These are phyloP conservation scores for Ustilago shanxiensis DNA, from an alignment of 1,284 basidiomycete genomes.

Conservation along the genomic window DNA sequence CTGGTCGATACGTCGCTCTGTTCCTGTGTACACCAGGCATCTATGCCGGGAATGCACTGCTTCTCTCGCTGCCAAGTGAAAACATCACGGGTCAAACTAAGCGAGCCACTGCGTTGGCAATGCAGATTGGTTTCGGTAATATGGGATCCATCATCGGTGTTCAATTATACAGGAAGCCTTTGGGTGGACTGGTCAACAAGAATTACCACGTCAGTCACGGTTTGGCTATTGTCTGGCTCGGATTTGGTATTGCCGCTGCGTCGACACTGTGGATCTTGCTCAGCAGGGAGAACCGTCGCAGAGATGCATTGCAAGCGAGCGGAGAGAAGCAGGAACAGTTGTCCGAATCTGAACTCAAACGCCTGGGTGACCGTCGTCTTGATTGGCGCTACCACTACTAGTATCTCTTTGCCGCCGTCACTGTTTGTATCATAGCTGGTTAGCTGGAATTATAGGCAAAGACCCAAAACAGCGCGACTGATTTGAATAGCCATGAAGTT, in stretches of 20 bases:
- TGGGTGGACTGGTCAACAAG: slow-evolving; percentile 70
- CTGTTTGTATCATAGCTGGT: too few relatives aligned
- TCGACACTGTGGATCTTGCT: slow-evolving; percentile 74
- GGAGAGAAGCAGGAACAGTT: slow-evolving; percentile 3
- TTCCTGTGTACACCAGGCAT: slow-evolving; percentile 77
- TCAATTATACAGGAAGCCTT: slow-evolving; percentile 75
- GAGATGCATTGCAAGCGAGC: slow-evolving; percentile 20
- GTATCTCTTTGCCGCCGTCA: neutral
- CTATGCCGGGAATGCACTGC: slow-evolving; percentile 76
- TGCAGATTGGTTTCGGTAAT: slow-evolving; percentile 79
- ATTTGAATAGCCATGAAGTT: too few relatives aligned
- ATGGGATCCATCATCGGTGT: slow-evolving; percentile 76
- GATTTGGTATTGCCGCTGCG: slow-evolving; percentile 73
- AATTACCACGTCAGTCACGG: slow-evolving; percentile 76
- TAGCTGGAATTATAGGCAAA: neutral
- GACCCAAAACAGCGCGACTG: too few relatives aligned
- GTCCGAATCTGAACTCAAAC: slow-evolving; percentile 20
- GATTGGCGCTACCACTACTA: slow-evolving; percentile 44
- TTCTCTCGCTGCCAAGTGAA: slow-evolving; percentile 75
- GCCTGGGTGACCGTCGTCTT: slow-evolving; percentile 32
- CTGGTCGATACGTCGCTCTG: slow-evolving; percentile 76
- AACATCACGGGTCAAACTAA: slow-evolving; percentile 81
- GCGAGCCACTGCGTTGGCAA: slow-evolving; percentile 77
- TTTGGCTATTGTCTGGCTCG: slow-evolving; percentile 58
- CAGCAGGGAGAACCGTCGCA: slow-evolving; percentile 73